Percentiles rank a stretch among this genome's conserved stretches.
Evolutionary conservation across 2,329 filamentous ascomycete species (phyloP).

Genomic region (Pseudogymnoascus verrucosus): DNA sequence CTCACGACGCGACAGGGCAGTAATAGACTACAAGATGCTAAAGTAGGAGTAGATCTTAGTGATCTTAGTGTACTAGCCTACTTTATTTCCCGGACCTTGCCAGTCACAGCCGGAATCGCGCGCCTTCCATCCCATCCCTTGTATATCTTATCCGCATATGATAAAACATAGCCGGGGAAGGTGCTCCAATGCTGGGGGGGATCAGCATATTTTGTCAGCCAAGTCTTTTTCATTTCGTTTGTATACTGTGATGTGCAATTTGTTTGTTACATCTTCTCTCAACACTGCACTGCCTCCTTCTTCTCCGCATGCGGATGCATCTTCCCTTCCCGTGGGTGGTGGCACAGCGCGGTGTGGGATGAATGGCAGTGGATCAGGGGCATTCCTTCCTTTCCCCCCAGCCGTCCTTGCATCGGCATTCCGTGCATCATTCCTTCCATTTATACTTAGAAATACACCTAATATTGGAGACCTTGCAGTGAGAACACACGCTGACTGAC

Average conservation of each 20-base stretch:
- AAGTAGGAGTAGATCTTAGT: not conserved
- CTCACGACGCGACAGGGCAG: not conserved
- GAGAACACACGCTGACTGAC: not conserved
- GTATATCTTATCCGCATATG: not conserved
- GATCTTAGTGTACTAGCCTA: not conserved
- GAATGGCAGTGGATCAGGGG: not conserved
- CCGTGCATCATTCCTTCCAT: not conserved
- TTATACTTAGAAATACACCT: not conserved
- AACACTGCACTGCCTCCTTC: not conserved
- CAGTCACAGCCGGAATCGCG: not conserved
- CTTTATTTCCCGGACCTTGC: not conserved
- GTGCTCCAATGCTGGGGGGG: not conserved
- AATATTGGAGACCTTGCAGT: not conserved
- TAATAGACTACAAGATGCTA: not conserved
- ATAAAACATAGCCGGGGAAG: not conserved
- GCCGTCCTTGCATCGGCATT: not conserved
- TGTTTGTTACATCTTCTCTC: not conserved
- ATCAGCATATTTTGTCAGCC: not conserved
- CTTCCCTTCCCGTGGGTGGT: not conserved
- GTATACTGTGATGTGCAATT: not conserved
- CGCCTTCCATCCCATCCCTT: not conserved
- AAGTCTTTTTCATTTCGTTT: conserved; percentile 4
- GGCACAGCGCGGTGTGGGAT: not conserved
- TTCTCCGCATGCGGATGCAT: not conserved
- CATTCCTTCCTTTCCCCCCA: not conserved